Base-by-base conservation (phyloP, 495 filamentous ascomycete species). In the Mytilinidion resinicola region DNA sequence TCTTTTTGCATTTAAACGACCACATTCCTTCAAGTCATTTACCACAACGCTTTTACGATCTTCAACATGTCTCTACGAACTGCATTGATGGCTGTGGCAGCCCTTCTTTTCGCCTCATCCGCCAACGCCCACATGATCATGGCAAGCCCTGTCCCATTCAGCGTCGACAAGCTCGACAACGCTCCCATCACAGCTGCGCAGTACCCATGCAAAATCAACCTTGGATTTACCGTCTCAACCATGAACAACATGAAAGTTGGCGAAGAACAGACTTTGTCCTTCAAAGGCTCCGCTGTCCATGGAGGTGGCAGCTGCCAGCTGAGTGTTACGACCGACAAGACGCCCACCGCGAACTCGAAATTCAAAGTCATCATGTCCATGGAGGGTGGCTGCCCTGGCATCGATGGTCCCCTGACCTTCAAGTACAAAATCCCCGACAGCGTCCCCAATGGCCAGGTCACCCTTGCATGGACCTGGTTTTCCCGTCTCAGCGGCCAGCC, bases 221-320 rank as follows among this genome's bases (percentile, higher is more conserved):
- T 74, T 5, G 58, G 69, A 4, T 62, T 70, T 12, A 77, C 72
- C 4, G 72, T 71, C 55, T 78, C 78, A 58, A 61, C 51, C 4
- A 69, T 73, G 10, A 75, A 76, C 10, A 59, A 68, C 9, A 76
- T 71, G 62, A 59, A 68, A 0, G 67, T 83, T n/a, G 85, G 84
- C 9, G 72, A 77, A 0, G 64, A 63, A 0, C 81, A 84, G 60
- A 54, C 63, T 0, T 68, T 88, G 7, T 63, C 66, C 19, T 83
- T 87, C 67, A 74, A 68, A 0, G 85, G 85, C 0, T 66, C 68
- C 10, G 90, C 89, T 0, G 80, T 82, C 7, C 89, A 93, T 68
- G 85, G 85, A 30, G 90, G 90, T 41, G 90, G 90, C 3, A 89
- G 86, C 5, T 93, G 89, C 70, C 90, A 96, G 67, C 69, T 96